Base-by-base conservation (phyloP, 257 asterid species). In the Parsonsia alboflavescens region DNA sequence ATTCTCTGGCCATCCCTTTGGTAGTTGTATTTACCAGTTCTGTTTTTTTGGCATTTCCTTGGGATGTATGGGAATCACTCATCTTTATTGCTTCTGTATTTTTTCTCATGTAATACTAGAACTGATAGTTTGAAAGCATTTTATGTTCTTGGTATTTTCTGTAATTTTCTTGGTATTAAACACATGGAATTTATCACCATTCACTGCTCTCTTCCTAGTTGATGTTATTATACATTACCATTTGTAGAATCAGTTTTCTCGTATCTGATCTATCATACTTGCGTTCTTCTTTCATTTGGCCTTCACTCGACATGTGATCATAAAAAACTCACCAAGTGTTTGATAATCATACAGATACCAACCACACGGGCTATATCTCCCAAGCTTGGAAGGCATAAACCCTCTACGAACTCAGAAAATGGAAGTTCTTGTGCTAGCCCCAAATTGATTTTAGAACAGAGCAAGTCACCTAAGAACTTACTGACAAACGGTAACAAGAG, bases 311-410 rank as follows among this genome's bases (percentile, higher is more conserved):
- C 12, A 12, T 22, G 10, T 71, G 64, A 21, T 54, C 58, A 28
- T 56, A 15, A 13, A n/a, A 24, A 41, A 69, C 70, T 64, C 8
- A 46, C 45, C n/a, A 33, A 9, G 26, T 46, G n/a, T 33, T 44
- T 74, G 63, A 19, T 13, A 68, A 70, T 75, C 21, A 19, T 49
- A 36, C 36, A 90, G 97, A 90, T 89, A 76, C 96, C 98, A 30
- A 88, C 87, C 1, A 93, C 98, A 0, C 93, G 98, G 5, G 79
- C 97, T 10, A 79, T 63, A 76, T 93, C 98, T 75, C 98, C 98
- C 17, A 93, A 93, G 86, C 89, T 93, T 3, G 97, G 98, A 48
- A 84, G 97, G 82, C 61, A 81, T 59, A 90, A 93, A 79, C 81
- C 67, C 71, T 75, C 79, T 7, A 49, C 79, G 26, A 78, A 81